These are phyloP conservation scores for Wickerhamiella domercqiae DNA, from an alignment of 805 yeast genomes.

Conservation along the genomic window DNA sequence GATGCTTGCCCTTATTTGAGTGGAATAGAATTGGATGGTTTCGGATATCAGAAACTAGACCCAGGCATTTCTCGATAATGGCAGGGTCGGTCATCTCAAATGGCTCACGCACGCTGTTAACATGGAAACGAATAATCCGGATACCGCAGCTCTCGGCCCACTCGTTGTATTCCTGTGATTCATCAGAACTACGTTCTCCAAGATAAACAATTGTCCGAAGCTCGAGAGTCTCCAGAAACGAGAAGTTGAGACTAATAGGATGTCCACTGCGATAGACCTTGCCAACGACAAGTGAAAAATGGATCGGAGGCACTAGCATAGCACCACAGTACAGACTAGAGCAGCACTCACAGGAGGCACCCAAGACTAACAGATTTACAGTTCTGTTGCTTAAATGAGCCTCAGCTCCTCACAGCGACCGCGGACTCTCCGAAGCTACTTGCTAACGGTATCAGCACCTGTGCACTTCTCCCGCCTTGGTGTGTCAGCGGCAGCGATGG, in stretches of 20 bases:
- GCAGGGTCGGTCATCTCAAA: conserved; percentile 43
- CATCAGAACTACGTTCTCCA: conserved; percentile 42
- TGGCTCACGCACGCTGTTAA: conserved; percentile 66
- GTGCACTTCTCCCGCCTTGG: no score
- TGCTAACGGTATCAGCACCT: no score
- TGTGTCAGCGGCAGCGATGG: no score
- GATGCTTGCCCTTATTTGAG: conserved; percentile 93
- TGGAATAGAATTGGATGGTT: conserved; percentile 83
- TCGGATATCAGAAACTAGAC: conserved; percentile 26
- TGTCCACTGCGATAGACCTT: conserved; percentile 84
- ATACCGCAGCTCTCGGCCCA: conserved; percentile 50
- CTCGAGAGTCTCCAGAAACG: conserved; percentile 55
- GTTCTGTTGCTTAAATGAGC: no score
- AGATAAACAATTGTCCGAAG: conserved; percentile 56
- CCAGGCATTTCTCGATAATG: conserved; percentile 32
- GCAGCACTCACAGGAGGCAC: not conserved
- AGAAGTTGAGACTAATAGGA: conserved; percentile 74
- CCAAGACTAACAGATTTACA: no score
- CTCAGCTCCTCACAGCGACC: no score
- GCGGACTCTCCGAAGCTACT: no score
- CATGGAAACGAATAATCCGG: conserved; percentile 40
- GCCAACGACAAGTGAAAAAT: conserved; percentile 77
- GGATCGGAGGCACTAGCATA: conserved; percentile 68
- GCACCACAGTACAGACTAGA: no score
- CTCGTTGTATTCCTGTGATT: conserved; percentile 43